A percentile compares a stretch with the other conserved stretches of the same genome.
phyloP scores from a whole-genome alignment of 2,329 filamentous ascomycete species.

The Diaporthe sp. region DNA sequence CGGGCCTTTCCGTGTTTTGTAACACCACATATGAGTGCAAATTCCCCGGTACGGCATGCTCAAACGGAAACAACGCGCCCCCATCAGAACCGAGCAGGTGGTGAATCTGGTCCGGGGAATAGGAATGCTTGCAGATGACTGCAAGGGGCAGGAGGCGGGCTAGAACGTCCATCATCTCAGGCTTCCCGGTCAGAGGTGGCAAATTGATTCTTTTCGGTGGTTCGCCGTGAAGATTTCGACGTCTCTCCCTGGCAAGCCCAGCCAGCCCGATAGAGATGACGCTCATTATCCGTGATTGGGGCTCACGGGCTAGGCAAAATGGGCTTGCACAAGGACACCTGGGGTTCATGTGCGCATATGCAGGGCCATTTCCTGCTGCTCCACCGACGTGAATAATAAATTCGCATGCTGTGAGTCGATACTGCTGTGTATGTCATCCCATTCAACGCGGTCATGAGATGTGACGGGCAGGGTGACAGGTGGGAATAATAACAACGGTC shows the following conservation, averaged over 20 bases:
- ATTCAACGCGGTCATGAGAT: conserved; percentile 18
- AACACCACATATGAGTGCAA: neutral
- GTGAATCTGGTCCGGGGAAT: conserved; percentile 13
- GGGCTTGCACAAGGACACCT: neutral
- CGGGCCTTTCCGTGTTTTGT: conserved; percentile 8
- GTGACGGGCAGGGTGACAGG: conserved; percentile 17
- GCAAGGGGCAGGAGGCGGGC: conserved; percentile 15
- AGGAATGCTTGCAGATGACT: neutral
- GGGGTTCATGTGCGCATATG: neutral
- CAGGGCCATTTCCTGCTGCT: neutral
- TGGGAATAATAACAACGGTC: neutral
- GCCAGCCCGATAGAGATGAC: neutral
- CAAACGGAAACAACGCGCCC: conserved; percentile 9
- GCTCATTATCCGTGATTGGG: neutral
- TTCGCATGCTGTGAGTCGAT: conserved; percentile 19
- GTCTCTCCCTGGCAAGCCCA: neutral
- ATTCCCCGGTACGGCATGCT: conserved; percentile 12
- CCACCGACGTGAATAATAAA: neutral
- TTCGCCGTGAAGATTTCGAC: conserved; percentile 4
- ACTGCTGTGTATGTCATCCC: conserved; percentile 25
- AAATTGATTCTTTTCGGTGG: conserved; percentile 25
- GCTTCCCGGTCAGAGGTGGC: conserved; percentile 10
- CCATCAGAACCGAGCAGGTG: conserved; percentile 26
- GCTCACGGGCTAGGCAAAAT: conserved; percentile 3
- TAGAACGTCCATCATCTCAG: neutral